Conservation (phyloP, 225 moss, liverwort and hornwort genomes). For the Asterella californica region DNA sequence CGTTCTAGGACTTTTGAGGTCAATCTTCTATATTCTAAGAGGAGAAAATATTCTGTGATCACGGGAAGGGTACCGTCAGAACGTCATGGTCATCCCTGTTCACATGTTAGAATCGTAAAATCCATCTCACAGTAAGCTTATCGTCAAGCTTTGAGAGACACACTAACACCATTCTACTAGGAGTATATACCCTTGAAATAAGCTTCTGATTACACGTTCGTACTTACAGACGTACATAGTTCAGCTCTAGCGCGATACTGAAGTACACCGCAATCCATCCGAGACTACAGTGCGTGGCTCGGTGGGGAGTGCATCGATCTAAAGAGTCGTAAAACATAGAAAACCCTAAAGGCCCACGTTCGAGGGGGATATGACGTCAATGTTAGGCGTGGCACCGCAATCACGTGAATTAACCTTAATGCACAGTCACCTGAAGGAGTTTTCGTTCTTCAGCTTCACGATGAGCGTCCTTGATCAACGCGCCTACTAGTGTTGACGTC, state of each 20-base stretch:
- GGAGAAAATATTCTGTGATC: background rate
- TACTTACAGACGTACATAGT: too few species aligned
- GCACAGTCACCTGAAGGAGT: background rate
- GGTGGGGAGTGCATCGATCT: background rate
- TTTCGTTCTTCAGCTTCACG: background rate
- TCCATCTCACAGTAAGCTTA: background rate
- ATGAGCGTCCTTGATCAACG: background rate
- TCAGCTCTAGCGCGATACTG: too few species aligned
- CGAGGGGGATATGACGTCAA: background rate
- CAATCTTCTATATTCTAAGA: background rate
- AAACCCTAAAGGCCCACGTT: background rate
- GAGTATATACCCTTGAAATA: too few species aligned
- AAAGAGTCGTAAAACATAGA: background rate
- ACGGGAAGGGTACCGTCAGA: background rate
- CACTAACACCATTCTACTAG: background rate
- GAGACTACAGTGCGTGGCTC: background rate
- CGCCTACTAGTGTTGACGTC: background rate
- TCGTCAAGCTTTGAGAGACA: background rate
- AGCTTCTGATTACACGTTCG: too few species aligned
- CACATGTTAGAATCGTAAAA: background rate
- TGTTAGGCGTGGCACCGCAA: background rate
- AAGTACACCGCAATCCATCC: too few species aligned
- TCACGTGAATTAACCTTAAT: background rate
- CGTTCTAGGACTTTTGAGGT: background rate
- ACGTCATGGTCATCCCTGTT: background rate